phyloP scores from a whole-genome alignment of 129 eudicot species.

The Tagetes patula region DNA sequence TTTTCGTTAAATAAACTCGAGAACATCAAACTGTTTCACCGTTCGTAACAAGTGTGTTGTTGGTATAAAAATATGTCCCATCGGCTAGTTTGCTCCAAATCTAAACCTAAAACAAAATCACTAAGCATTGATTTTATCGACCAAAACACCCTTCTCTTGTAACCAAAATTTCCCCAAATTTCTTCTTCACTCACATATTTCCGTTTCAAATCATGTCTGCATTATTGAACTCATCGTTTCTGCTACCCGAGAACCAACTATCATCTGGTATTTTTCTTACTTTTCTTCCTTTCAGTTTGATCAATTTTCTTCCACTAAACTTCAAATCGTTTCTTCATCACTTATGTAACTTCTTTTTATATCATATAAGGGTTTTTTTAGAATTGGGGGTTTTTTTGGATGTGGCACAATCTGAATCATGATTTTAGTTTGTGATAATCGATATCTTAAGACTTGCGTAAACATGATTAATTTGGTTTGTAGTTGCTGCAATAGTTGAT shows the following conservation, averaged over 20 bases:
- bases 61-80: too few relatives aligned
- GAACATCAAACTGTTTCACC: too few relatives aligned
- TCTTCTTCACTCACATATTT: constrained; percentile 3
- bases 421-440: not conserved
- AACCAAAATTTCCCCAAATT: constrained; percentile 12
- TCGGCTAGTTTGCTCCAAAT: too few relatives aligned
- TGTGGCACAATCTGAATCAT: not conserved
- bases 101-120: too few relatives aligned
- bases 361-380: not conserved
- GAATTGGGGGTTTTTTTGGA: not conserved
- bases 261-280: constrained; percentile 41
- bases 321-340: not conserved
- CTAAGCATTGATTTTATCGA: constrained; percentile 43
- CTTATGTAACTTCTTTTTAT: not conserved
- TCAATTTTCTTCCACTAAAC: not conserved
- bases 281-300: not conserved
- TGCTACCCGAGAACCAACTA: constrained; percentile 36
- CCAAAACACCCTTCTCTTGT: constrained; percentile 20
- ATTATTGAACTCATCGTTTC: constrained; percentile 43
- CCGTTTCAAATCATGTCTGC: constrained; percentile 41
- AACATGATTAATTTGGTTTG: not conserved
- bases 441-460: too few relatives aligned
- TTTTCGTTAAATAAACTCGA: too few relatives aligned
- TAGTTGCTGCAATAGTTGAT: constrained; percentile 1
- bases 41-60: too few relatives aligned